phyloP scores from a whole-genome alignment of 805 yeast genomes.

The Lipomyces yamanashiensis region DNA sequence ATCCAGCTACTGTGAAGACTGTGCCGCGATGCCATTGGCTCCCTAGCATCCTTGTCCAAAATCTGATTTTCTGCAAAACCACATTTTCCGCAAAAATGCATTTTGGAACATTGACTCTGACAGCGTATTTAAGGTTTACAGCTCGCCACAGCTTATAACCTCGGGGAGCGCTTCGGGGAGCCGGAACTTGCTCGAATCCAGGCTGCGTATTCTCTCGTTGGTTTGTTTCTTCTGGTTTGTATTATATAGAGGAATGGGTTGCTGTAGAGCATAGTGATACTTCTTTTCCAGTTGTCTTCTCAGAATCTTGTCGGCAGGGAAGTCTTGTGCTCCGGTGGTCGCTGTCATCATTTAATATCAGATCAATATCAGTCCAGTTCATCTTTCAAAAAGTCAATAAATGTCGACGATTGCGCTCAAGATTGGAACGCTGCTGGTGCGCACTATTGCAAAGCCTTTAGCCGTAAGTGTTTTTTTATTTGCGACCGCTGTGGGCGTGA shows the following conservation, averaged over 20 bases:
- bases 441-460: constrained; percentile 80
- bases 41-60: background rate
- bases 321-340: too few relatives aligned
- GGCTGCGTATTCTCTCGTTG: too few relatives aligned
- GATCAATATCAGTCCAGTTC: background rate
- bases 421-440: constrained; percentile 67
- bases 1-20: background rate
- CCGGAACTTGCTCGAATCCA: background rate
- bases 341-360: background rate
- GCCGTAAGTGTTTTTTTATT: constrained; percentile 50
- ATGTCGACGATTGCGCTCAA: constrained; percentile 83
- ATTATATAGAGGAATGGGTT: background rate
- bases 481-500: background rate
- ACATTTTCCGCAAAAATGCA: background rate
- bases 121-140: too few relatives aligned
- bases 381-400: background rate
- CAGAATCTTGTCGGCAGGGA: too few relatives aligned
- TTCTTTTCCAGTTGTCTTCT: background rate
- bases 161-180: background rate
- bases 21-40: constrained; percentile 23
- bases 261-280: background rate
- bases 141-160: too few relatives aligned
- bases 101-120: background rate
- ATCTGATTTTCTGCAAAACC: background rate
- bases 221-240: background rate